These are phyloP conservation scores for Trichoderma polysporum DNA, from an alignment of 2,329 filamentous ascomycete genomes.

Conservation along the genomic window DNA sequence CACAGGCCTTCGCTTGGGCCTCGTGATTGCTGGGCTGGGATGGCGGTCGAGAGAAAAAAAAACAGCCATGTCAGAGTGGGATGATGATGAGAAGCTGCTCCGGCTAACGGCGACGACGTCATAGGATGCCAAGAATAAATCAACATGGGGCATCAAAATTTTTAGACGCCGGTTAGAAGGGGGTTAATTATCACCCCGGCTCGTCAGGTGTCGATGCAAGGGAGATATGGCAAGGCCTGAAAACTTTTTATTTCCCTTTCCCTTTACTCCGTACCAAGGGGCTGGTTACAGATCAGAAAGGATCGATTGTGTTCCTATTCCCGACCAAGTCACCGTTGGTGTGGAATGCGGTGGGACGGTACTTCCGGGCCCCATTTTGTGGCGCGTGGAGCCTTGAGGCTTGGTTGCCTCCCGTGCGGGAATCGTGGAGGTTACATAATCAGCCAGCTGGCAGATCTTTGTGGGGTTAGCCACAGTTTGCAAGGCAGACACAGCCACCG, in stretches of 20 bases:
- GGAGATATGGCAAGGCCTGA: background rate
- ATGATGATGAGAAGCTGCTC: background rate
- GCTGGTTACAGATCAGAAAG: conserved; percentile 3
- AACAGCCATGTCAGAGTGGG: background rate
- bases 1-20: background rate
- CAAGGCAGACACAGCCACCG: conserved; percentile 20
- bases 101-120: conserved; percentile 15
- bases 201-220: conserved; percentile 13
- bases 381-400: conserved; percentile 1
- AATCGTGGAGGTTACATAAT: conserved; percentile 1
- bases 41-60: background rate
- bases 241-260: background rate
- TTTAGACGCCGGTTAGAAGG: conserved; percentile 11
- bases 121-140: background rate
- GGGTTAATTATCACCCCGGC: conserved; percentile 6
- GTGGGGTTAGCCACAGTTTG: conserved; percentile 17
- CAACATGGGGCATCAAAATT: conserved; percentile 2
- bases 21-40: background rate
- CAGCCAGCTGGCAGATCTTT: conserved; percentile 14
- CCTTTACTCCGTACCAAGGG: conserved; percentile 1
- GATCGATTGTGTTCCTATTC: background rate
- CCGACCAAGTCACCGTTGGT: background rate
- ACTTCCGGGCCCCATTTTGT: background rate
- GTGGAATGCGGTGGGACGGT: background rate
- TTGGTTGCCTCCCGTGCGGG: conserved; percentile 18